Evolutionary conservation across 306 rosid species (phyloP).

Genomic region (Purshia tridentata): DNA sequence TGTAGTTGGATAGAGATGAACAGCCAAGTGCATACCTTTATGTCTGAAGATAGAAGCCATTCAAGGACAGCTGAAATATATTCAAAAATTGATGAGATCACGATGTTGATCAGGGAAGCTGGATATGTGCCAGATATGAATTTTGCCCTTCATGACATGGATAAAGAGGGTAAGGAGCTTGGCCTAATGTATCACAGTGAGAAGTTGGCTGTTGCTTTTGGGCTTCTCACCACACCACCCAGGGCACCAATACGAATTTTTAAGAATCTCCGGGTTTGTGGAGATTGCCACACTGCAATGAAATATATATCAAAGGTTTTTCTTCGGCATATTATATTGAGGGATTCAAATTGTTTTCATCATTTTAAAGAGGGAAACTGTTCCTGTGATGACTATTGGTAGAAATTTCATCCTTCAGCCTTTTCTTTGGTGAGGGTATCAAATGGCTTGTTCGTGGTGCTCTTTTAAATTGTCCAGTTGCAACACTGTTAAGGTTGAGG

Average conservation of each 20-base stretch:
- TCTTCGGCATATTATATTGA: slow-evolving; percentile 63
- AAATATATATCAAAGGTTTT: slow-evolving; percentile 59
- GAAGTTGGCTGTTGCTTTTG: slow-evolving; percentile 80
- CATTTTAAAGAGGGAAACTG: slow-evolving; percentile 76
- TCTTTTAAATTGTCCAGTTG: background rate
- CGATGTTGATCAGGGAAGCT: slow-evolving; percentile 59
- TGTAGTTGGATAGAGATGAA: slow-evolving; percentile 81
- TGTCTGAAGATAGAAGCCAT: slow-evolving; percentile 83
- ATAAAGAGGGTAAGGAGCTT: slow-evolving; percentile 70
- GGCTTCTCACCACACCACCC: slow-evolving; percentile 55
- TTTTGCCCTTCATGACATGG: slow-evolving; percentile 80
- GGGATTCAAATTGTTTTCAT: slow-evolving; percentile 91
- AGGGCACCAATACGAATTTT: slow-evolving; percentile 69
- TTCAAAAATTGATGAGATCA: slow-evolving; percentile 61
- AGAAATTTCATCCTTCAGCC: slow-evolving; percentile 13
- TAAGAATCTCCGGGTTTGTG: slow-evolving; percentile 88
- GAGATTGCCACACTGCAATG: slow-evolving; percentile 91
- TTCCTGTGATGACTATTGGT: slow-evolving; percentile 92
- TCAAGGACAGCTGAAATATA: slow-evolving; percentile 62
- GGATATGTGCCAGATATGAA: slow-evolving; percentile 73
- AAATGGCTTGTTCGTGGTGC: slow-evolving; percentile 2
- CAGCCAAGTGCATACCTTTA: slow-evolving; percentile 62
- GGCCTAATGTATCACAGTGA: slow-evolving; percentile 79
- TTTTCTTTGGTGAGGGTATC: background rate
- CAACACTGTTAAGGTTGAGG: slow-evolving; percentile 4